These are phyloP conservation scores for Microstegium vimineum DNA, from an alignment of 176 grass and related monocot genomes.

Conservation along the genomic window DNA sequence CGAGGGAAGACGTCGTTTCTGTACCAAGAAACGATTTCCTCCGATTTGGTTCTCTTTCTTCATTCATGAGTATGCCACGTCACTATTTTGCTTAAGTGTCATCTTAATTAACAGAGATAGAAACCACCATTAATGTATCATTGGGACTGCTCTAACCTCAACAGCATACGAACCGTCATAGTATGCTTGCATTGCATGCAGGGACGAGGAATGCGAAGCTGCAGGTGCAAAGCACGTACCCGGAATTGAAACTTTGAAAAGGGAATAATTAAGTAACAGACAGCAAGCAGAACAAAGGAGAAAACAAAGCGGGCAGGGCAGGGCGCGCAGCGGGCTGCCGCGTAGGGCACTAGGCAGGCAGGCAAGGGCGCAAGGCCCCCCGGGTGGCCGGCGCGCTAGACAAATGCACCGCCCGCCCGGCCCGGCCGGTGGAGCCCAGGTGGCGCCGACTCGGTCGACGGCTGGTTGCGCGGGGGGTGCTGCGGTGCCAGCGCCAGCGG, in stretches of 20 bases:
- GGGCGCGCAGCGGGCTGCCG: background rate
- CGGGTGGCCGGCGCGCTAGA: background rate
- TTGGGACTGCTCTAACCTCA: too few species aligned
- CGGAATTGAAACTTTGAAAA: background rate
- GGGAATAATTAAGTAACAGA: background rate
- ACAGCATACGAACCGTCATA: conserved; percentile 14
- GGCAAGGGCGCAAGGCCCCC: too few species aligned
- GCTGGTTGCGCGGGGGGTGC: background rate
- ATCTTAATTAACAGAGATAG: too few species aligned
- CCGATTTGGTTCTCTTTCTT: too few species aligned
- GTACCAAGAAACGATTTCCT: too few species aligned
- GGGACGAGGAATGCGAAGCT: background rate
- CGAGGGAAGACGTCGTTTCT: too few species aligned
- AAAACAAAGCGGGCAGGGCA: background rate
- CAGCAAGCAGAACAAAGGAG: background rate
- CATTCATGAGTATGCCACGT: too few species aligned
- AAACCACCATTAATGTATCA: too few species aligned
- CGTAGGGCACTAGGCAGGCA: background rate
- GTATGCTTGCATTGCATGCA: background rate
- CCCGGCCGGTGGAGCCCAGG: conserved; percentile 19
- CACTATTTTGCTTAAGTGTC: too few species aligned
- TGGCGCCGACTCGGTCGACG: background rate
- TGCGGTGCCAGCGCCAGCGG: background rate
- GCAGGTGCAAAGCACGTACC: conserved; percentile 2
- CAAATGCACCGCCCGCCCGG: conserved; percentile 35